Evolutionary conservation across 805 yeast genomes (phyloP).

Genomic region (Jamesozyma rosinii): DNA sequence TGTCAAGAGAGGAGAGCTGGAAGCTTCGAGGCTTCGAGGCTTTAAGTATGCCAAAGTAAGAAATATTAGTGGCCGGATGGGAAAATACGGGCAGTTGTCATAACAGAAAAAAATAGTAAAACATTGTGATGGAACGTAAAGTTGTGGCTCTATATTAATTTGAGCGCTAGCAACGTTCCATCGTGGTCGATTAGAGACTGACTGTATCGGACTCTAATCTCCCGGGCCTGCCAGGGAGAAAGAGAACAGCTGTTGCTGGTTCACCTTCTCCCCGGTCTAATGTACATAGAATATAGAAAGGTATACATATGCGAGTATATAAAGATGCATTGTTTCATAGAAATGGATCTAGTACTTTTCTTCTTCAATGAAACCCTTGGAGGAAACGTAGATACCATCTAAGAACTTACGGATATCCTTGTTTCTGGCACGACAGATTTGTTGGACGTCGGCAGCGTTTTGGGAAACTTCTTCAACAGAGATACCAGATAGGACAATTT

Average conservation of each 20-base stretch:
- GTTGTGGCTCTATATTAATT: constrained; percentile 12
- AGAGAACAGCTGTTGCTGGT: background rate
- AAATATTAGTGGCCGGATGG: too few relatives aligned
- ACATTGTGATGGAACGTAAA: constrained; percentile 4
- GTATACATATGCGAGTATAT: constrained; percentile 1
- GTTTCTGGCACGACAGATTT: constrained; percentile 96
- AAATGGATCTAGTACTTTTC: constrained; percentile 32
- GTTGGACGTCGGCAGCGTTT: constrained; percentile 97
- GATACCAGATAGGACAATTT: constrained; percentile 74
- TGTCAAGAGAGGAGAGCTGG: too few relatives aligned
- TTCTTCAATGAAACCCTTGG: constrained; percentile 79
- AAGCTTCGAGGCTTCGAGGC: too few relatives aligned
- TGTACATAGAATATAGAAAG: background rate
- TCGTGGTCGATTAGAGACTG: background rate
- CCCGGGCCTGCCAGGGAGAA: background rate
- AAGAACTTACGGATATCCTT: constrained; percentile 99
- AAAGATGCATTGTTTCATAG: background rate
- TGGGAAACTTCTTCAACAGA: constrained; percentile 85
- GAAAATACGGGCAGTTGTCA: too few relatives aligned
- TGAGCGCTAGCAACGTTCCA: constrained; percentile 16
- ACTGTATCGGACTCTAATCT: background rate
- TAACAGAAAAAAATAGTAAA: background rate
- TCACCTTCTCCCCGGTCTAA: background rate
- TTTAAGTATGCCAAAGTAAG: too few relatives aligned
- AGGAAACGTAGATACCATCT: constrained; percentile 99